phyloP scores from a whole-genome alignment of 352 stramenopile species.

The Pythium volutum region DNA sequence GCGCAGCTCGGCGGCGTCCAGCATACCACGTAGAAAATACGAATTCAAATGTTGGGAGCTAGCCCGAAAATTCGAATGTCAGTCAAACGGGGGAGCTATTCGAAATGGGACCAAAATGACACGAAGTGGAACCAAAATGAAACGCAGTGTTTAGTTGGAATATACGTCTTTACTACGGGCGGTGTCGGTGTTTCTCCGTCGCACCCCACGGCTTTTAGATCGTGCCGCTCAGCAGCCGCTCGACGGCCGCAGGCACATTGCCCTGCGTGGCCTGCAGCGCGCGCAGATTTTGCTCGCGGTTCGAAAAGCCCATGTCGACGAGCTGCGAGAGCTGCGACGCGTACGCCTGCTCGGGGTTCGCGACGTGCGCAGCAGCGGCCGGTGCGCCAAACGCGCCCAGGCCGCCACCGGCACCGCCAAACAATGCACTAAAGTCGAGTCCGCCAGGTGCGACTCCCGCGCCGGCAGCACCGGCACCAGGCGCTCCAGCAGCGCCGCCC shows the following conservation, averaged over 20 bases:
- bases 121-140: neutral
- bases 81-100: constrained; percentile 7
- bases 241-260: constrained; percentile 89
- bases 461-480: constrained; percentile 5
- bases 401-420: constrained; percentile 24
- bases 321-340: constrained; percentile 88
- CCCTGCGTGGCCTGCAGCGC: constrained; percentile 82
- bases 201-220: neutral
- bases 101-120: neutral
- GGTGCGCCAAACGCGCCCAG: constrained; percentile 25
- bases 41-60: constrained; percentile 5
- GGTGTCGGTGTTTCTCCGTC: neutral
- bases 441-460: constrained; percentile 31
- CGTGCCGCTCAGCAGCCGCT: constrained; percentile 77
- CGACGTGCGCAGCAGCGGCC: constrained; percentile 30
- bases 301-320: constrained; percentile 89
- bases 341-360: constrained; percentile 84
- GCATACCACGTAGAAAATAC: constrained; percentile 10
- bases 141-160: neutral
- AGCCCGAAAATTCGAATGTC: neutral
- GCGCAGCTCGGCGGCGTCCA: constrained; percentile 53
- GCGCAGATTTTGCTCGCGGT: constrained; percentile 86
- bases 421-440: constrained; percentile 40
- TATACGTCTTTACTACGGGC: constrained; percentile 6
- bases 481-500: constrained; percentile 18